These are phyloP conservation scores for Gryganskiella cystojenkinii DNA, from an alignment of 192 early-diverging fungal genomes.

Conservation along the genomic window DNA sequence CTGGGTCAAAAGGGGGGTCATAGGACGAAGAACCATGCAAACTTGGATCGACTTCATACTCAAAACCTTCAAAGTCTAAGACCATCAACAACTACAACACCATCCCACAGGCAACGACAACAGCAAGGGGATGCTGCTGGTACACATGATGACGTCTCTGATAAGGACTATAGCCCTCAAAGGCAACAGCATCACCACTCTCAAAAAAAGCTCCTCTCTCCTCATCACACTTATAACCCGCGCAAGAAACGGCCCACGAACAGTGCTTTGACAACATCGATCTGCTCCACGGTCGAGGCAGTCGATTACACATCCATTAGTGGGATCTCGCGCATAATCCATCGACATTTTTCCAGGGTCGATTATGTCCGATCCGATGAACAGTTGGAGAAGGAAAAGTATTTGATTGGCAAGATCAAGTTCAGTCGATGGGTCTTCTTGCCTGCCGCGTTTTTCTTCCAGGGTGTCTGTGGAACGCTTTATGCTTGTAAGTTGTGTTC, in stretches of 20 bases:
- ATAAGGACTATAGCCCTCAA: not conserved
- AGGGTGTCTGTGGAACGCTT: conserved; percentile 71
- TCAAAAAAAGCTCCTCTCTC: not conserved
- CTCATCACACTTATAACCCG: conserved; percentile 18
- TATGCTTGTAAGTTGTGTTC: conserved; percentile 62
- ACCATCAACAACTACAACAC: not conserved
- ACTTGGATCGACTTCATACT: conserved; percentile 20
- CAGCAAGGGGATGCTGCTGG: not conserved
- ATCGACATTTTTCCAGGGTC: conserved; percentile 45
- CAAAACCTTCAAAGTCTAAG: conserved; percentile 12
- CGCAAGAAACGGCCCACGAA: conserved; percentile 22
- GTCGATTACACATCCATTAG: conserved; percentile 13
- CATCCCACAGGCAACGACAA: too few species aligned
- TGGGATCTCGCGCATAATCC: conserved; percentile 26
- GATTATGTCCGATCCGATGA: conserved; percentile 37
- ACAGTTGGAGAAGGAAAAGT: conserved; percentile 32
- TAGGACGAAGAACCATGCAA: conserved; percentile 7
- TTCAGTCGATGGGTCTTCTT: conserved; percentile 68
- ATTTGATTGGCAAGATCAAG: conserved; percentile 54
- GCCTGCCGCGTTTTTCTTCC: conserved; percentile 67
- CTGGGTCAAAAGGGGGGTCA: not conserved
- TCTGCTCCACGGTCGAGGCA: conserved; percentile 44
- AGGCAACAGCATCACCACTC: not conserved
- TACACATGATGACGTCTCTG: not conserved
- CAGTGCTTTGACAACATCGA: conserved; percentile 38